Base-by-base conservation (phyloP, 345 rosid genomes). In the Eucalyptus microcorys region DNA sequence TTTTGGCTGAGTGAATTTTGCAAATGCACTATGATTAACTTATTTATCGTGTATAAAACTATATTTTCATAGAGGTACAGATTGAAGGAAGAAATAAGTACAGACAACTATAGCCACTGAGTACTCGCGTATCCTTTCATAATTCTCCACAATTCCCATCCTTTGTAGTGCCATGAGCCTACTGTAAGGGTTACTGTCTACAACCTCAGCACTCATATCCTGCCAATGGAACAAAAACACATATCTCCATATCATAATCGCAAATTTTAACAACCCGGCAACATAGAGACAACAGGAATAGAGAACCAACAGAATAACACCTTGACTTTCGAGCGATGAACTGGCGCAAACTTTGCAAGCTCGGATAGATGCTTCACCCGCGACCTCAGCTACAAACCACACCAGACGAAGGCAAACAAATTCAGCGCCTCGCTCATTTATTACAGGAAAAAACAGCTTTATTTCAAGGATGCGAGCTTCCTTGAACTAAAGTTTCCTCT, bases 91-190 rank as follows among this genome's bases (percentile, higher is more conserved):
- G 92, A 91, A 91, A 93, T 86, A 91, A 92, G 90, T 89, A 95
- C 99, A 92, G 89, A 96, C 99, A 93, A 98, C 98, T 42, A 98
- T 95, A 91, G 99, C 99, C 89, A 98, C 98, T 14, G 99, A 98
- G 92, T 95, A 95, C 43, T 94, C 96, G 88, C 98, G 95, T 37
- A 96, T 95, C 88, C 96, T 95, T 92, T 98, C 99, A 89, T 96
- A 96, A 90, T 96, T 95, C 86, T 96, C 90, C 91, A 98, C 99
- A 88, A 96, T 97, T 49, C 99, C 99, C 99, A 98, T 98, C 89
- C 98, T 93, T 90, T 98, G 99, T 90, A 98, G 99, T 32, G 99
- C 99, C 99, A 98, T 98, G 43, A 96, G 98, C 94, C 99, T 94
- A 90, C 99, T 96, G 88, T 97, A 97, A 85, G 99, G 99, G 92